A percentile compares a stretch with the other conserved stretches of the same genome.
These are phyloP conservation scores for Colletotrichum phormii DNA, from an alignment of 2,329 filamentous ascomycete species.

Conservation along the genomic window DNA sequence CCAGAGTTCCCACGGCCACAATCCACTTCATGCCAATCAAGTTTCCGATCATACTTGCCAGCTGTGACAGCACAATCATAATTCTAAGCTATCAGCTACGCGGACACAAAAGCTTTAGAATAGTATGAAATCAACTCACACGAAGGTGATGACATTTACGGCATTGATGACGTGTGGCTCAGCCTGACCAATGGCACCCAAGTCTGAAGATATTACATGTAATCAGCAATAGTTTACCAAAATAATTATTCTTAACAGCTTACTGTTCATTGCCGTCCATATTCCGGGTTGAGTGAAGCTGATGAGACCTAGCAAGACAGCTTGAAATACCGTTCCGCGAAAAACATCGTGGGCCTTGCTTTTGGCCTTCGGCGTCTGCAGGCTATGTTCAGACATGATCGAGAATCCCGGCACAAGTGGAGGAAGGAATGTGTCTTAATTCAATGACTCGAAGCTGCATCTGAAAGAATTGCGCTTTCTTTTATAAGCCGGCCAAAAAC, in stretches of 20 bases:
- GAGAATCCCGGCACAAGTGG: background rate
- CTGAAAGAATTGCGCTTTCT: background rate
- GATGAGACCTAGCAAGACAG: conserved; percentile 55
- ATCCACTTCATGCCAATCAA: conserved; percentile 29
- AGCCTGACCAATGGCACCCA: conserved; percentile 25
- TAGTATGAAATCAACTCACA: conserved; percentile 3
- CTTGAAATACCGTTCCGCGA: conserved; percentile 58
- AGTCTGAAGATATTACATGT: background rate
- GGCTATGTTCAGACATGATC: background rate
- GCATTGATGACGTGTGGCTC: conserved; percentile 27
- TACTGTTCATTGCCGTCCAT: conserved; percentile 44
- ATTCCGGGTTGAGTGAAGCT: conserved; percentile 59
- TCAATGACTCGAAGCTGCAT: too few relatives aligned
- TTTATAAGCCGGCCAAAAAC: background rate
- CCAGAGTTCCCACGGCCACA: conserved; percentile 15
- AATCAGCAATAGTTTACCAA: background rate
- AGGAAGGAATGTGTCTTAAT: background rate
- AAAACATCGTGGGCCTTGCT: conserved; percentile 41
- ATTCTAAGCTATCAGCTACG: background rate
- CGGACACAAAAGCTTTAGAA: background rate
- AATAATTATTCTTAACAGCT: background rate
- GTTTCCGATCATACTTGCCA: conserved; percentile 28
- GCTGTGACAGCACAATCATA: conserved; percentile 17
- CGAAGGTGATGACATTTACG: conserved; percentile 22
- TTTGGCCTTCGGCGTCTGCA: background rate